Conservation (phyloP, 192 early-diverging fungal species). For the Entophlyctis helioformis region DNA sequence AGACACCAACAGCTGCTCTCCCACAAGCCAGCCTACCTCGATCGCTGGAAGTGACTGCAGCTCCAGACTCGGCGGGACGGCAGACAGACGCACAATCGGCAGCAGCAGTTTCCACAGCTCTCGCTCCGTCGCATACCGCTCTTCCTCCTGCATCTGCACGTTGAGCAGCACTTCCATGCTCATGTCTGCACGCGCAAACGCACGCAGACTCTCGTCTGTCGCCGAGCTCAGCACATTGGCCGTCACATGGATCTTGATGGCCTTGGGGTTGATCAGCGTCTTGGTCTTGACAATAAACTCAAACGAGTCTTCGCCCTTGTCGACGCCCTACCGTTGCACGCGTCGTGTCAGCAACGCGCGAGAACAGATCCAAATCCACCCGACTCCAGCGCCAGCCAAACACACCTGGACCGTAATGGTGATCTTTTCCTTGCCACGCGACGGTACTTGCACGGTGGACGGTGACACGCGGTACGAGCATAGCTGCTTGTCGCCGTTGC, state of each 20-base stretch:
- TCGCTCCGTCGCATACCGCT: conserved; percentile 19
- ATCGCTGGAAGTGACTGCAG: conserved; percentile 15
- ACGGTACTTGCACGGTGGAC: conserved; percentile 16
- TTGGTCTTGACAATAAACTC: conserved; percentile 23
- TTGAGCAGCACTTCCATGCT: conserved; percentile 25
- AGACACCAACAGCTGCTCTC: neutral
- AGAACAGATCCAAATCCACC: neutral
- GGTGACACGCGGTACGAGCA: conserved; percentile 22
- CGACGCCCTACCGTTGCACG: conserved; percentile 12
- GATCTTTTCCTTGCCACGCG: conserved; percentile 31
- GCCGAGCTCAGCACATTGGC: conserved; percentile 17
- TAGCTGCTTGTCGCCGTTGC: conserved; percentile 8
- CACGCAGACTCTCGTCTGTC: conserved; percentile 20
- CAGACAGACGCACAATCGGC: conserved; percentile 23
- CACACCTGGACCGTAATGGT: conserved; percentile 24
- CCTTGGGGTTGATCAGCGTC: conserved; percentile 25
- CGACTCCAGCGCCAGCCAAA: neutral
- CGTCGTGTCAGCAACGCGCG: neutral
- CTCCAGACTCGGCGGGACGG: conserved; percentile 28
- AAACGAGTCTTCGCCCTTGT: conserved; percentile 26
- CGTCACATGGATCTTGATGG: conserved; percentile 27
- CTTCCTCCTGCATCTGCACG: conserved; percentile 18
- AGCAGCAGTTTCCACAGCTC: conserved; percentile 40
- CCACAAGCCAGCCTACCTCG: conserved; percentile 14
- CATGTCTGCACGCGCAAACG: conserved; percentile 30